phyloP scores from a whole-genome alignment of 345 rosid genomes.

The Citrus inodora region DNA sequence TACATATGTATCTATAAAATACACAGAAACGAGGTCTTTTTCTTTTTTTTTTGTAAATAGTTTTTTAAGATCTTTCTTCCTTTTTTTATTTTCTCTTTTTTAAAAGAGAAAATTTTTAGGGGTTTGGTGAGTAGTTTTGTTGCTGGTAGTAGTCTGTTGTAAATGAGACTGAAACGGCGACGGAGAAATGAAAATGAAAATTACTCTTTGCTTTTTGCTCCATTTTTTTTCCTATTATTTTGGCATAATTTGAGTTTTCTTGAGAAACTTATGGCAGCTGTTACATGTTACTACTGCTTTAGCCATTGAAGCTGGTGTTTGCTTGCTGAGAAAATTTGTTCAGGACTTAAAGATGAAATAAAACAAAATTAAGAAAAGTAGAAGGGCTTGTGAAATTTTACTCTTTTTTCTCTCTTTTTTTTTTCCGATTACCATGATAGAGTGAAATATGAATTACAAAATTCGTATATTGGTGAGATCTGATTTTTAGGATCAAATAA shows the following conservation, averaged over 20 bases:
- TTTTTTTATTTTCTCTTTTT: background rate
- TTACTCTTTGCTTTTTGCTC: background rate
- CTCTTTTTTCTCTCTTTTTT: too few relatives aligned
- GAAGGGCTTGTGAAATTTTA: too few relatives aligned
- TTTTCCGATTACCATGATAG: too few relatives aligned
- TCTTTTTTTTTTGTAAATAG: background rate
- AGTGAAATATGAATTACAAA: background rate
- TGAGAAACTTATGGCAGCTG: background rate
- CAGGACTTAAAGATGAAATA: too few relatives aligned
- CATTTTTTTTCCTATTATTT: background rate
- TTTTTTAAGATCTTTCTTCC: background rate
- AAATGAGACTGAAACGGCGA: background rate
- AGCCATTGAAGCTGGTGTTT: background rate
- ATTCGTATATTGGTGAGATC: background rate
- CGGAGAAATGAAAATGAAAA: background rate
- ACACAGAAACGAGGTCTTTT: background rate
- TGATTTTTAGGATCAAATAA: background rate
- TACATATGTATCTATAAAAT: background rate
- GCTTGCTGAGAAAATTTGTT: conserved; percentile 4
- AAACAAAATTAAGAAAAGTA: too few relatives aligned
- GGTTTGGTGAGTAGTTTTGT: background rate
- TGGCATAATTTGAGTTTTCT: too few relatives aligned
- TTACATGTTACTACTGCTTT: background rate
- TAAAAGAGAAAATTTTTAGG: background rate
- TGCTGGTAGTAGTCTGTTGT: background rate